Evolutionary conservation across 2,329 filamentous ascomycete species (phyloP).

Genomic region (Calonectria pseudoreteaudii): DNA sequence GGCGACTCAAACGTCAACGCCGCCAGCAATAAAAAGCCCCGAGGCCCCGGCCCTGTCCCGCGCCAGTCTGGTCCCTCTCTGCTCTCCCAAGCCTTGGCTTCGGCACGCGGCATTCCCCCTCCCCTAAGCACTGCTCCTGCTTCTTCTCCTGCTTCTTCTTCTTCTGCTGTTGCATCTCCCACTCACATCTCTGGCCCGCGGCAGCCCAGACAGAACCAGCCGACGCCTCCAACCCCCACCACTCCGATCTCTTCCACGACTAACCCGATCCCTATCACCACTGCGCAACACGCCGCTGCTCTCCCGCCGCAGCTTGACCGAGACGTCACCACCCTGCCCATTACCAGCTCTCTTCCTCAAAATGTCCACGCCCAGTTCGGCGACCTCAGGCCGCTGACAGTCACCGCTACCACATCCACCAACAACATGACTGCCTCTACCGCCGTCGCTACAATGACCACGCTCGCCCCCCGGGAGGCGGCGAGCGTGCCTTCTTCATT

Average conservation of each 20-base stretch:
- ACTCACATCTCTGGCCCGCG: conserved; percentile 26
- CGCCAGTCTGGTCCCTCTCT: conserved; percentile 65
- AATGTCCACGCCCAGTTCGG: conserved; percentile 51
- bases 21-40: conserved; percentile 58
- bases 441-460: conserved; percentile 46
- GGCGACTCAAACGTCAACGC: conserved; percentile 50
- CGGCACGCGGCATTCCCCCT: conserved; percentile 63
- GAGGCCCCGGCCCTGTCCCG: conserved; percentile 51
- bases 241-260: conserved; percentile 22
- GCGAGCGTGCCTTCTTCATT: conserved; percentile 48
- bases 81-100: conserved; percentile 69
- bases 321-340: conserved; percentile 28
- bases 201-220: conserved; percentile 47
- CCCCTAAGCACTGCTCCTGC: conserved; percentile 26
- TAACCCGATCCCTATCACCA: conserved; percentile 3
- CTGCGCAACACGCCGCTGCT: conserved; percentile 15
- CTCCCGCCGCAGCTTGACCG: conserved; percentile 32
- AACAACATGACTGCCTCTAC: conserved; percentile 48
- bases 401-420: conserved; percentile 44
- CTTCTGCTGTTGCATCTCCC: conserved; percentile 12
- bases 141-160: neutral
- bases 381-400: conserved; percentile 53
- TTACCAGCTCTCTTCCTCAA: conserved; percentile 32
- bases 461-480: conserved; percentile 44
- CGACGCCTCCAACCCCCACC: conserved; percentile 25